Percentiles rank a stretch among this genome's conserved stretches.
These are phyloP conservation scores for Tardiomyces blankii DNA, from an alignment of 1,139 yeast genomes.

Conservation along the genomic window DNA sequence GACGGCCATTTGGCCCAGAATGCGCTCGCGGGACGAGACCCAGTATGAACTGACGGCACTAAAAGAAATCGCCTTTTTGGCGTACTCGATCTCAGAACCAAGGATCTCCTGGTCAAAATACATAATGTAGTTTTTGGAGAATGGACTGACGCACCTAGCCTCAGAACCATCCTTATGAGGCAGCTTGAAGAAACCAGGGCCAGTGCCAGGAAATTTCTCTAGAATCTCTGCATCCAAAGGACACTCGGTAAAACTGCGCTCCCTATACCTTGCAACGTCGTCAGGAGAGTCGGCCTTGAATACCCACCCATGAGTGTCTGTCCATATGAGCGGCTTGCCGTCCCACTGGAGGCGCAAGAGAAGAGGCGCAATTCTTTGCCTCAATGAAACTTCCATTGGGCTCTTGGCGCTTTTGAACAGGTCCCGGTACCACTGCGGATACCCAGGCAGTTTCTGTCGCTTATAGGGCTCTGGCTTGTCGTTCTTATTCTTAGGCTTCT, in stretches of 20 bases:
- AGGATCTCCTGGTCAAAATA: slow-evolving; percentile 66
- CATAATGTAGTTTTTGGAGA: slow-evolving; percentile 64
- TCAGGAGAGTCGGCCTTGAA: slow-evolving; percentile 43
- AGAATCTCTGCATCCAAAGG: slow-evolving; percentile 25
- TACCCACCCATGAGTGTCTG: slow-evolving; percentile 78
- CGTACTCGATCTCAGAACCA: slow-evolving; percentile 61
- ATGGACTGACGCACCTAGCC: slow-evolving; percentile 63
- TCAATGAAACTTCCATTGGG: slow-evolving; percentile 49
- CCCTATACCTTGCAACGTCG: slow-evolving; percentile 27
- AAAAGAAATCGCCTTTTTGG: slow-evolving; percentile 64
- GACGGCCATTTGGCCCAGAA: slow-evolving; percentile 77
- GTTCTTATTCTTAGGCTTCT: slow-evolving; percentile 64
- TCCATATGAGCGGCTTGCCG: slow-evolving; percentile 72
- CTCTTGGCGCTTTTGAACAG: slow-evolving; percentile 39
- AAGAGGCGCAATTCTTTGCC: slow-evolving; percentile 68
- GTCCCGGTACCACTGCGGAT: slow-evolving; percentile 88
- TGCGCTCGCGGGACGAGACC: slow-evolving; percentile 83
- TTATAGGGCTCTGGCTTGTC: slow-evolving; percentile 32
- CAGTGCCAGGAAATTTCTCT: slow-evolving; percentile 5
- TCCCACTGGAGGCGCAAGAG: slow-evolving; percentile 79
- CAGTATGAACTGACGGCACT: slow-evolving; percentile 83
- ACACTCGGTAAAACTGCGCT: slow-evolving; percentile 41
- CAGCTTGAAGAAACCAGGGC: slow-evolving; percentile 41
- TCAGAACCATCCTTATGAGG: slow-evolving; percentile 86
- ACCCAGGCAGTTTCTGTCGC: slow-evolving; percentile 76